Conservation (phyloP, 768 basidiomycete species). For the Pilatotrama ljubarskyi region DNA sequence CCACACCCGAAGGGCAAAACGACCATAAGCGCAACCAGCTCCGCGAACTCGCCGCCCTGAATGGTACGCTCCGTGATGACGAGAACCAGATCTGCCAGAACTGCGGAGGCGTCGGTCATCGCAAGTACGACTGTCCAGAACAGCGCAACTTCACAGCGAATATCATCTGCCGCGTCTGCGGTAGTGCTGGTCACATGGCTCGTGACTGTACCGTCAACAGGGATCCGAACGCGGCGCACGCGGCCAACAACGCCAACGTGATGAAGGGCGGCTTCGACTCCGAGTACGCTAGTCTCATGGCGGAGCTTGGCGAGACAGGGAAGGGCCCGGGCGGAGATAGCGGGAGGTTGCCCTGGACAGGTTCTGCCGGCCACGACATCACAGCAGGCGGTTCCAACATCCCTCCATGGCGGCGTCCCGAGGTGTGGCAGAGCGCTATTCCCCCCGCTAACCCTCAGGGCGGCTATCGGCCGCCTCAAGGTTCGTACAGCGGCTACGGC, state of each 20-base stretch:
- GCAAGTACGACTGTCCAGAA: slow-evolving; percentile 99
- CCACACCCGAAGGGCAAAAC: slow-evolving; percentile 98
- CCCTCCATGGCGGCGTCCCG: slow-evolving; percentile 90
- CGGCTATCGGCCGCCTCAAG: slow-evolving; percentile 17
- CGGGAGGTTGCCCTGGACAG: slow-evolving; percentile 60
- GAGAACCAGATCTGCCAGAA: slow-evolving; percentile 99
- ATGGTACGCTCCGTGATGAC: slow-evolving; percentile 98
- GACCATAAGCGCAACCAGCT: slow-evolving; percentile 99
- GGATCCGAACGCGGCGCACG: slow-evolving; percentile 68
- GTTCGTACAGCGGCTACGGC: slow-evolving; percentile 22
- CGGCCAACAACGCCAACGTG: slow-evolving; percentile 45
- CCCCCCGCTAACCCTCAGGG: slow-evolving; percentile 42
- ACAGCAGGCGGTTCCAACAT: slow-evolving; percentile 70
- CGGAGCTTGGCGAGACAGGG: slow-evolving; percentile 89
- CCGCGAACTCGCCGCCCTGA: slow-evolving; percentile 94
- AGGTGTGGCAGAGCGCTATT: slow-evolving; percentile 68
- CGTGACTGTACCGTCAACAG: slow-evolving; percentile 95
- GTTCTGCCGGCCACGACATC: slow-evolving; percentile 60
- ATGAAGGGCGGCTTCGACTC: slow-evolving; percentile 88
- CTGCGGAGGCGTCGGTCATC: slow-evolving; percentile 90
- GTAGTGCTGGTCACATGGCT: slow-evolving; percentile 98
- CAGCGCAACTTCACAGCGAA: slow-evolving; percentile 98
- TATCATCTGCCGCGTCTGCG: slow-evolving; percentile 98
- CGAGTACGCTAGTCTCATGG: slow-evolving; percentile 97
- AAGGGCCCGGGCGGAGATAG: slow-evolving; percentile 55